phyloP scores from a whole-genome alignment of 441 rosid species.

The Macaranga tanarius region DNA sequence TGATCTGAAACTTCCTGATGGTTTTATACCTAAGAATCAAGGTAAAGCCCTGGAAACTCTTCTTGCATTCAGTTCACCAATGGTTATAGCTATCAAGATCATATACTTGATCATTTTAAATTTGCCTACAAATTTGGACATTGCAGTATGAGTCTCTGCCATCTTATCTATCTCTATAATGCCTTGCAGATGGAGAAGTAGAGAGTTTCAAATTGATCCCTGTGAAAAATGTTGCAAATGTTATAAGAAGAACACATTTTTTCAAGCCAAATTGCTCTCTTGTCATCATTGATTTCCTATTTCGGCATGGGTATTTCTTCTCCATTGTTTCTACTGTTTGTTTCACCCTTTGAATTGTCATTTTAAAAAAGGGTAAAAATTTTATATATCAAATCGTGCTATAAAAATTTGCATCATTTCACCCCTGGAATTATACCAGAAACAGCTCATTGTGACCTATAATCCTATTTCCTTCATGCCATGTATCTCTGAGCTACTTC shows the following conservation, averaged over 20 bases:
- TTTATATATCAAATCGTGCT: neutral
- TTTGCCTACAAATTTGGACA: constrained; percentile 1
- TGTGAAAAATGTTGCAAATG: constrained; percentile 59
- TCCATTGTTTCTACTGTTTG: neutral
- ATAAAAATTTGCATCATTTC: neutral
- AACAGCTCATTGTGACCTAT: neutral
- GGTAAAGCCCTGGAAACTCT: constrained; percentile 37
- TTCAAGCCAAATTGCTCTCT: constrained; percentile 83
- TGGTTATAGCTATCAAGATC: neutral
- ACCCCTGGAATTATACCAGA: neutral
- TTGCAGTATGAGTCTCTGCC: neutral
- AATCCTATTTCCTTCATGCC: neutral
- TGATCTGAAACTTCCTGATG: constrained; percentile 70
- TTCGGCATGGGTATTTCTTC: constrained; percentile 76
- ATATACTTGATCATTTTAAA: neutral
- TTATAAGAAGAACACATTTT: constrained; percentile 56
- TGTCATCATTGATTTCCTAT: constrained; percentile 76
- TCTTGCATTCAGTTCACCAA: neutral
- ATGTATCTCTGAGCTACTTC: neutral
- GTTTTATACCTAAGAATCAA: constrained; percentile 63
- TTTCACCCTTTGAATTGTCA: neutral
- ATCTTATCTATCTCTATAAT: constrained; percentile 3
- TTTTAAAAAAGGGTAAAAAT: neutral
- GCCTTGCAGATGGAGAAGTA: constrained; percentile 79
- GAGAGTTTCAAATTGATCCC: constrained; percentile 80